Evolutionary conservation across 2,329 filamentous ascomycete genomes (phyloP).

Genomic region (Curvularia sp.): DNA sequence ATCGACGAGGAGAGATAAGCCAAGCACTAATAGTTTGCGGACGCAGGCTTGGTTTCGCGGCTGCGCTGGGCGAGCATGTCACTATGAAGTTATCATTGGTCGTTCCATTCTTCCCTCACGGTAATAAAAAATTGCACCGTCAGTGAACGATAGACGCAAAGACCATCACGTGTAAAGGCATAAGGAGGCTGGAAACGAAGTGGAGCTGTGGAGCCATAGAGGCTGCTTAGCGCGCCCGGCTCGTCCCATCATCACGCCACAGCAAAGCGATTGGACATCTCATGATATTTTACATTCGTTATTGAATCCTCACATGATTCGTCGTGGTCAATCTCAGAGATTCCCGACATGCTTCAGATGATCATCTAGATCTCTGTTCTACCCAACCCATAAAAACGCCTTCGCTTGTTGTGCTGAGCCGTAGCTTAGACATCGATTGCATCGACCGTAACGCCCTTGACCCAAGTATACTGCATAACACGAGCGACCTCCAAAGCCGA

Average conservation of each 20-base stretch:
- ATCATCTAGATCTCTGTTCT: conserved; percentile 31
- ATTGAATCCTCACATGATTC: conserved; percentile 38
- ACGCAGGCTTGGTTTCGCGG: not conserved
- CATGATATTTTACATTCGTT: conserved; percentile 26
- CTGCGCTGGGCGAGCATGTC: conserved; percentile 3
- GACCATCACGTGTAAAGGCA: not conserved
- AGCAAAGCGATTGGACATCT: not conserved
- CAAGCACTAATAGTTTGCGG: conserved; percentile 6
- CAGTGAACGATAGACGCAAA: not conserved
- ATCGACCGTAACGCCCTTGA: conserved; percentile 83
- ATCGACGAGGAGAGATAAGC: not conserved
- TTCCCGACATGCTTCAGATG: conserved; percentile 38
- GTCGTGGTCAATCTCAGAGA: conserved; percentile 39
- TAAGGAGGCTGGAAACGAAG: not conserved
- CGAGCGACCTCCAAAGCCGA: conserved; percentile 77
- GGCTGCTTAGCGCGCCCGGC: conserved; percentile 3
- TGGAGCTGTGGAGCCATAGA: conserved; percentile 3
- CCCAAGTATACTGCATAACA: conserved; percentile 82
- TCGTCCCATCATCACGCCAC: not conserved
- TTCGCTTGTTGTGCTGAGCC: conserved; percentile 32
- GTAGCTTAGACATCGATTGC: conserved; percentile 76
- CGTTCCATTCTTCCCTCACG: no score
- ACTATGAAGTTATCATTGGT: conserved; percentile 7
- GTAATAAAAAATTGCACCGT: not conserved
- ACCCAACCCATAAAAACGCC: conserved; percentile 36